phyloP scores from a whole-genome alignment of 768 basidiomycete genomes.

The Lactarius trivialis region DNA sequence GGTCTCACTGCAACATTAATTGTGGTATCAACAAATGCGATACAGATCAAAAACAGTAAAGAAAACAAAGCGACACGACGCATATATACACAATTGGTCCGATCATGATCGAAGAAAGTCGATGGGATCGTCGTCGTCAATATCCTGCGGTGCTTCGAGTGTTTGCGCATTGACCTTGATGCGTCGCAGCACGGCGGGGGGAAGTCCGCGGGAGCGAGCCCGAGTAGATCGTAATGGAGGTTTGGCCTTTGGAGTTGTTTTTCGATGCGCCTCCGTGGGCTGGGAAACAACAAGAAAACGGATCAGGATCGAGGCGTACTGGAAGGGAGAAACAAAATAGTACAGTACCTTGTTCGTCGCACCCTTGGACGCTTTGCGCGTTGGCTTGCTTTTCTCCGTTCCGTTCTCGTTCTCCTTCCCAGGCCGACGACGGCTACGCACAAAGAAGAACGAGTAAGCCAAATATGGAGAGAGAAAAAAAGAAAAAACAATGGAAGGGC shows the following conservation, averaged over 20 bases:
- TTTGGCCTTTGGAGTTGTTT: neutral
- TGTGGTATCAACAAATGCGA: neutral
- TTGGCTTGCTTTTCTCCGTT: neutral
- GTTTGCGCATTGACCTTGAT: slow-evolving; percentile 4
- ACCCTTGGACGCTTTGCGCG: neutral
- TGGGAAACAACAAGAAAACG: neutral
- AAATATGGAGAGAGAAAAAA: no score
- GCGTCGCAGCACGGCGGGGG: slow-evolving; percentile 6
- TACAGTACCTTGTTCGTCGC: slow-evolving; percentile 2
- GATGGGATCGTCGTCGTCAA: slow-evolving; percentile 18
- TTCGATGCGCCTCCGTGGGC: neutral
- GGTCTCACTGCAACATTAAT: neutral
- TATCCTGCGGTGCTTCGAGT: neutral
- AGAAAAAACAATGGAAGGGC: neutral
- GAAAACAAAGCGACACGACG: neutral
- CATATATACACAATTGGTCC: neutral
- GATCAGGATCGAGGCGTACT: neutral
- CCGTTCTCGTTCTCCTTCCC: slow-evolving; percentile 4
- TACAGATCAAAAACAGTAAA: neutral
- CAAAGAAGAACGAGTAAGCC: neutral
- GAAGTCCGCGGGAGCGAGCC: slow-evolving; percentile 4
- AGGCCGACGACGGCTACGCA: neutral
- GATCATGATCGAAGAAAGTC: slow-evolving; percentile 14
- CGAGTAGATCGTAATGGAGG: neutral
- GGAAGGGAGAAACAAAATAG: neutral